Evolutionary conservation across 305 asterid genomes (phyloP).

Genomic region (Fraxinus dipetala): DNA sequence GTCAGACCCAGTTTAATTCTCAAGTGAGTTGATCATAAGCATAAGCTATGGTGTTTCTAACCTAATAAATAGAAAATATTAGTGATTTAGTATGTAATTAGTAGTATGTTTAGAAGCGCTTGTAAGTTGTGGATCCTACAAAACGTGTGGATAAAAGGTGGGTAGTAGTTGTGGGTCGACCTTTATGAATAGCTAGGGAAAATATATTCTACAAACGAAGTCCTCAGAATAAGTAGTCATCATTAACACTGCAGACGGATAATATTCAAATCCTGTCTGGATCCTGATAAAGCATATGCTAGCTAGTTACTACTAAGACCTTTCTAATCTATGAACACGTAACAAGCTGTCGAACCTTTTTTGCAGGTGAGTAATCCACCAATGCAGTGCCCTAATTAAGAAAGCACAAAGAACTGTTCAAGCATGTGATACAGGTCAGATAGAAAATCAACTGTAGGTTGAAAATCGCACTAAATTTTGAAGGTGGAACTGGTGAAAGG

Average conservation of each 20-base stretch:
- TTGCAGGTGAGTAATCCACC: conserved; percentile 37
- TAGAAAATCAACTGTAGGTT: conserved; percentile 14
- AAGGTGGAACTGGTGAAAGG: neutral
- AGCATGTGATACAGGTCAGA: conserved; percentile 25
- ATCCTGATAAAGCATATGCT: neutral
- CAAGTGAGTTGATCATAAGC: conserved; percentile 35
- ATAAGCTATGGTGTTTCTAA: neutral
- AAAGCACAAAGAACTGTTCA: conserved; percentile 31
- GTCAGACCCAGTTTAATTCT: conserved; percentile 29
- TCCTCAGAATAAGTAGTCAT: neutral
- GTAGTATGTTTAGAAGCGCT: neutral
- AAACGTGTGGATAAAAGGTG: neutral
- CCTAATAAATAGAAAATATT: neutral
- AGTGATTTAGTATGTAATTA: neutral
- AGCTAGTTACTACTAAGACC: neutral
- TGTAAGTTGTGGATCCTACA: neutral
- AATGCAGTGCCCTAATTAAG: conserved; percentile 34
- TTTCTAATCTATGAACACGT: neutral
- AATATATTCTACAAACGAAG: neutral
- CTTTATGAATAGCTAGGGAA: neutral
- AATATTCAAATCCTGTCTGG: neutral
- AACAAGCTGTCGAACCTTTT: neutral
- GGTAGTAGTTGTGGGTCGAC: neutral
- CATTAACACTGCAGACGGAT: neutral
- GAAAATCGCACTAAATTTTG: neutral